Conservation (phyloP, 805 yeast genomes). For the Ogataea polymorpha region DNA sequence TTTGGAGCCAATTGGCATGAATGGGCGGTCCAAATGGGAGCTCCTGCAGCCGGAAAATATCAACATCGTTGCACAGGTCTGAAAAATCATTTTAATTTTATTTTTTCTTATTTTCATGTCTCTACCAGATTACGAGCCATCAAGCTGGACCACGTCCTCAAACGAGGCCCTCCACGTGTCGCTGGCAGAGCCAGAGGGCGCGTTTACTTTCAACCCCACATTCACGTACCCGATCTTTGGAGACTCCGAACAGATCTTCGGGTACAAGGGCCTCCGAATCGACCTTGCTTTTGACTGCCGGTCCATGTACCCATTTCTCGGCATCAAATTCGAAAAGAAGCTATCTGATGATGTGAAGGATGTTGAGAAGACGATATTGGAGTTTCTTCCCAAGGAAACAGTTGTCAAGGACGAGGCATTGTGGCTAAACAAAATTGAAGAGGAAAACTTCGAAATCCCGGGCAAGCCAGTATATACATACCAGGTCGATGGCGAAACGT, state of each 20-base stretch:
- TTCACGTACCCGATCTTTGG: slow-evolving; percentile 95
- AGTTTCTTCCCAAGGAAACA: slow-evolving; percentile 57
- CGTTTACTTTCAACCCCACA: slow-evolving; percentile 65
- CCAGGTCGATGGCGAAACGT: slow-evolving; percentile 36
- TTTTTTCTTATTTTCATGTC: slow-evolving; percentile 2
- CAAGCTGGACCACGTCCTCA: slow-evolving; percentile 70
- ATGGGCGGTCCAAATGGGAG: slow-evolving; percentile 27
- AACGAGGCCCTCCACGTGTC: slow-evolving; percentile 64
- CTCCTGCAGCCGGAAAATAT: slow-evolving; percentile 18
- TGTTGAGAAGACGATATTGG: slow-evolving; percentile 50
- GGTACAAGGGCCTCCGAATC: slow-evolving; percentile 69
- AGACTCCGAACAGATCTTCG: slow-evolving; percentile 83
- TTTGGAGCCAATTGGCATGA: slow-evolving; percentile 14
- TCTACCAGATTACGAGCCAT: slow-evolving; percentile 26
- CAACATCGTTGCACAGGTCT: slow-evolving; percentile 11
- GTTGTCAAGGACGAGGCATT: slow-evolving; percentile 58
- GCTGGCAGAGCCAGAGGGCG: slow-evolving; percentile 55
- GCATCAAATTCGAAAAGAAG: slow-evolving; percentile 53
- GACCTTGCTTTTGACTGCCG: slow-evolving; percentile 69
- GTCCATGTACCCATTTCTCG: slow-evolving; percentile 71
- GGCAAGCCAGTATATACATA: slow-evolving; percentile 36
- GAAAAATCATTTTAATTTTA: slow-evolving; percentile 2
- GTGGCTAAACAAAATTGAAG: slow-evolving; percentile 60
- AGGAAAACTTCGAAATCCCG: slow-evolving; percentile 39
- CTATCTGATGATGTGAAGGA: slow-evolving; percentile 57